Percentiles rank a stretch among this genome's conserved stretches.
Evolutionary conservation across 2,329 filamentous ascomycete species (phyloP).

Genomic region (Ophiocordyceps camponoti-saundersi): DNA sequence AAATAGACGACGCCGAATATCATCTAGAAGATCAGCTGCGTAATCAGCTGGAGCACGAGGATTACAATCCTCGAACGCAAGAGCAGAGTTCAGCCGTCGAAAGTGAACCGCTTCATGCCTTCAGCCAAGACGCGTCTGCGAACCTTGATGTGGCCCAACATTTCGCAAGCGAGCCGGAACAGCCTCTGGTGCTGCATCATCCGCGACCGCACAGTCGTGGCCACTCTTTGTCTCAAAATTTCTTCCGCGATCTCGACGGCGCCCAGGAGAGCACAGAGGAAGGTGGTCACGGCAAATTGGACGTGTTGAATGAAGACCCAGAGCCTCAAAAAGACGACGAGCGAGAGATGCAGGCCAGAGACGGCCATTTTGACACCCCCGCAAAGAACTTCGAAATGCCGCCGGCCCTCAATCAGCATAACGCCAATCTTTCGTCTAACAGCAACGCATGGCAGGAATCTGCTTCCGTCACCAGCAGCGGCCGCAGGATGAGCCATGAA

Average conservation of each 20-base stretch:
- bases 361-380: slow-evolving; percentile 54
- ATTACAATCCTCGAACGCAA: slow-evolving; percentile 49
- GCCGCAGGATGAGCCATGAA: slow-evolving; percentile 33
- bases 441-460: slow-evolving; percentile 49
- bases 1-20: slow-evolving; percentile 74
- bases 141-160: slow-evolving; percentile 30
- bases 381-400: slow-evolving; percentile 30
- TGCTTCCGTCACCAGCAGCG: slow-evolving; percentile 19
- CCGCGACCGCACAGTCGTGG: slow-evolving; percentile 58
- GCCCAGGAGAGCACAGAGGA: slow-evolving; percentile 19
- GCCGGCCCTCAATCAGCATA: slow-evolving; percentile 27
- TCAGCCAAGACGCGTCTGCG: slow-evolving; percentile 24
- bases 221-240: slow-evolving; percentile 52
- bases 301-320: slow-evolving; percentile 21
- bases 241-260: slow-evolving; percentile 41
- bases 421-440: slow-evolving; percentile 34
- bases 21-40: slow-evolving; percentile 67
- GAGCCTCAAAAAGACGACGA: slow-evolving; percentile 29
- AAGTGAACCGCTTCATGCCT: slow-evolving; percentile 8
- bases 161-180: slow-evolving; percentile 34
- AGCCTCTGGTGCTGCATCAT: slow-evolving; percentile 47
- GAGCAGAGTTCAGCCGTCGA: slow-evolving; percentile 9
- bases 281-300: slow-evolving; percentile 20
- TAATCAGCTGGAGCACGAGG: slow-evolving; percentile 61
- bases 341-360: slow-evolving; percentile 57